Conservation (phyloP, 2,329 filamentous ascomycete species). For the Microsporum audouinii region DNA sequence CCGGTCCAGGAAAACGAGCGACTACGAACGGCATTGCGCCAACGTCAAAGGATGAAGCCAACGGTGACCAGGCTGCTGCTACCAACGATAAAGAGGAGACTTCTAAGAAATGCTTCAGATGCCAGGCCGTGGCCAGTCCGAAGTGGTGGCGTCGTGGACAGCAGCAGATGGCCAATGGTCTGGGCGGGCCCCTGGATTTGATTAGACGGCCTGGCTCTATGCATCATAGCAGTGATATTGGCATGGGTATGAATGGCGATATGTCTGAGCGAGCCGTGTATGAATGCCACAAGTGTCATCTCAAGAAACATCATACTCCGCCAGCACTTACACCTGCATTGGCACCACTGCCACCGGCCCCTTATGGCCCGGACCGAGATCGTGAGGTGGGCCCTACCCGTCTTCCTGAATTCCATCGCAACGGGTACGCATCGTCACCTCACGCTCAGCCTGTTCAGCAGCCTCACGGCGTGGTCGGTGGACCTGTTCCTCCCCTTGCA, state of each 20-base stretch:
- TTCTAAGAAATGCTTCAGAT: constrained; percentile 32
- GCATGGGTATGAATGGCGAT: constrained; percentile 1
- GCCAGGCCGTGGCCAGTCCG: constrained; percentile 32
- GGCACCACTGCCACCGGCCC: constrained; percentile 20
- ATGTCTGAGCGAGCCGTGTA: constrained; percentile 29
- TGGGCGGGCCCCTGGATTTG: not conserved
- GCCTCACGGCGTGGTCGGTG: not conserved
- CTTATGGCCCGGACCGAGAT: constrained; percentile 12
- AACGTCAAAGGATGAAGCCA: constrained; percentile 4
- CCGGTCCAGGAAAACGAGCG: constrained; percentile 43
- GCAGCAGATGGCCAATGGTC: constrained; percentile 5
- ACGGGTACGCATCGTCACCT: constrained; percentile 21
- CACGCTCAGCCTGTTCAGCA: constrained; percentile 14
- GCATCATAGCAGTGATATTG: not conserved
- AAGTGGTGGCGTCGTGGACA: constrained; percentile 47
- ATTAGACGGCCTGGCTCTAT: not conserved
- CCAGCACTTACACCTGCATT: constrained; percentile 16
- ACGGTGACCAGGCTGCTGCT: constrained; percentile 16
- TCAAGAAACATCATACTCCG: constrained; percentile 33
- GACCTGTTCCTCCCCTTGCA: constrained; percentile 15
- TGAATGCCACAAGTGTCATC: constrained; percentile 64
- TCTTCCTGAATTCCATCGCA: constrained; percentile 22
- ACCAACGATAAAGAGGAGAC: constrained; percentile 19
- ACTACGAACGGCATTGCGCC: constrained; percentile 2
- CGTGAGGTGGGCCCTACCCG: constrained; percentile 24